Percentiles rank a stretch among this genome's conserved stretches.
phyloP scores from a whole-genome alignment of 2,329 filamentous ascomycete genomes.

The Xylariaceae sp. region DNA sequence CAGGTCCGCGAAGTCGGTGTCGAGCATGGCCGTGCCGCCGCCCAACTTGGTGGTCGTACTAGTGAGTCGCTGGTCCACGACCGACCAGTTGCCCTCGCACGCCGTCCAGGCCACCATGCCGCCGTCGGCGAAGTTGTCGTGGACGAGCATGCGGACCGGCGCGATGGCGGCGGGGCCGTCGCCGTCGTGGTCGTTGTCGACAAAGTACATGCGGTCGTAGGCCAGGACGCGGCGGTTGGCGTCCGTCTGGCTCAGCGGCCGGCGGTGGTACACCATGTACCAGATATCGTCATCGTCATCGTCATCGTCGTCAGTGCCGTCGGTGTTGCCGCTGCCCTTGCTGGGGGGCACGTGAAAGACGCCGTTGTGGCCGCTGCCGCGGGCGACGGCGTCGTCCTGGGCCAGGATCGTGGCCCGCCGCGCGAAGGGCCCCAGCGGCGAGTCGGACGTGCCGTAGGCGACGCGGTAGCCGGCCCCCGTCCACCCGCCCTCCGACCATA shows the following conservation, averaged over 20 bases:
- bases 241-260: constrained; percentile 34
- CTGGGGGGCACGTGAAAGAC: constrained; percentile 32
- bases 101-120: constrained; percentile 30
- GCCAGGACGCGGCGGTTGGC: constrained; percentile 39
- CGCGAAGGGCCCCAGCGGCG: constrained; percentile 34
- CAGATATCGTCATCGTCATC: constrained; percentile 30
- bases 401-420: constrained; percentile 30
- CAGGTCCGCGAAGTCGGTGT: constrained; percentile 29
- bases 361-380: constrained; percentile 33
- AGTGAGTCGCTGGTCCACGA: constrained; percentile 21
- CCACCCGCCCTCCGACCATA: constrained; percentile 40
- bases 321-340: too few species aligned
- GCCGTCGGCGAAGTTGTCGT: constrained; percentile 34
- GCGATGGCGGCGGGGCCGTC: constrained; percentile 35
- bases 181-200: too few species aligned
- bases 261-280: constrained; percentile 40
- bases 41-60: constrained; percentile 5
- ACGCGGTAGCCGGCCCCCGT: constrained; percentile 37
- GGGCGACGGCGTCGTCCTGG: constrained; percentile 26
- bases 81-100: constrained; percentile 18
- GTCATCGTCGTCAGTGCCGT: too few species aligned
- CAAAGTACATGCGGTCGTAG: constrained; percentile 41
- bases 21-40: constrained; percentile 23
- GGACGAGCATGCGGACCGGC: constrained; percentile 35
- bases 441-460: constrained; percentile 33